Evolutionary conservation across 257 asterid species (phyloP).

Genomic region (Solanum medicagineum): DNA sequence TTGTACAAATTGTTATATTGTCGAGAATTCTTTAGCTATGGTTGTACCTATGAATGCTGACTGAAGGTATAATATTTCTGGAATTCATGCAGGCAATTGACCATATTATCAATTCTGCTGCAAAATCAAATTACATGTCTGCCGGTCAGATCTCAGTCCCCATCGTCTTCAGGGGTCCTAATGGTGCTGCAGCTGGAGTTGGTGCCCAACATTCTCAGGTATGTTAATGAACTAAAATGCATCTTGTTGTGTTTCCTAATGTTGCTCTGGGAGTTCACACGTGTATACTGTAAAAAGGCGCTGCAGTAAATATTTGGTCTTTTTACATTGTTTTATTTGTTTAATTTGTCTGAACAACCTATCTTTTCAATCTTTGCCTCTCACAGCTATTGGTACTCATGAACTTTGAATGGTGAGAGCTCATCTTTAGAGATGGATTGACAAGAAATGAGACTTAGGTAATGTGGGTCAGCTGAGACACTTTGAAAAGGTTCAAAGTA

Average conservation of each 20-base stretch:
- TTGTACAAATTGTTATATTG: not conserved
- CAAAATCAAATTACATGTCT: conserved; percentile 86
- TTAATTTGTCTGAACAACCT: not conserved
- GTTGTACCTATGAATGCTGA: not conserved
- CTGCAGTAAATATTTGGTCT: not conserved
- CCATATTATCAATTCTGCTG: conserved; percentile 87
- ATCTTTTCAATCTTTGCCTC: not conserved
- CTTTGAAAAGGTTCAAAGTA: not conserved
- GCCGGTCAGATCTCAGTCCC: conserved; percentile 79
- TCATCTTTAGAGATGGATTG: not conserved
- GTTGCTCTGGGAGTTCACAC: not conserved
- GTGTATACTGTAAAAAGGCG: not conserved
- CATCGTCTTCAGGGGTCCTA: conserved; percentile 84
- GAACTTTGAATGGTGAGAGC: not conserved
- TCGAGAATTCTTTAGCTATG: not conserved
- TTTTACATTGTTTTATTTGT: not conserved
- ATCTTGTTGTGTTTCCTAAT: not conserved
- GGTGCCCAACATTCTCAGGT: conserved; percentile 97
- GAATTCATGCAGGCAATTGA: conserved; percentile 58
- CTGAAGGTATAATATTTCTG: not conserved
- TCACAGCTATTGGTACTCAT: not conserved
- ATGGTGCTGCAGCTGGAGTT: conserved; percentile 97
- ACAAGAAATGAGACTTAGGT: not conserved
- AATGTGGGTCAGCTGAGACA: not conserved
- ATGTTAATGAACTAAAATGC: not conserved